Base-by-base conservation (phyloP, 78 protist species). In the Dictyostelium discoideum region DNA sequence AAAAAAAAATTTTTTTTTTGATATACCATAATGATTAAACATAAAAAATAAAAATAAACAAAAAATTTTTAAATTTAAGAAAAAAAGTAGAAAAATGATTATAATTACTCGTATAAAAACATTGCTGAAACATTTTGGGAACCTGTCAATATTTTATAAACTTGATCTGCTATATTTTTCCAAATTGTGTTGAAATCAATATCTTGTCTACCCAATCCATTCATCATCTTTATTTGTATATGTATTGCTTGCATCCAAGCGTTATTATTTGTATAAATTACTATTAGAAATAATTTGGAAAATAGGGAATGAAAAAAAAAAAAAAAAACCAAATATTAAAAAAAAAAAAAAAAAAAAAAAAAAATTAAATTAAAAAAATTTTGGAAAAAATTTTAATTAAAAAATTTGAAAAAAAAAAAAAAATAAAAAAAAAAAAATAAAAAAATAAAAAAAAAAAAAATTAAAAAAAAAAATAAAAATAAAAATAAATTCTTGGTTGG, bases 111-210 rank as follows among this genome's bases (percentile, higher is more conserved):
- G 39, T 29, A n/a, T 29, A 88, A 88, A 46, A 20, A 42, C 54
- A 88, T 81, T 0, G 80, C 54, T 2, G 63, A 79, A 29, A 88
- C 65, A 80, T n/a, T 69, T 22, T 63, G 60, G 2, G 18, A 24
- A 63, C 87, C 93, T 24, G 78, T 67, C 18, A 88, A 80, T n/a
- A 88, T 42, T 29, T 8, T 18, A 16, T n/a, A 80, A 74, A 88
- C 73, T 60, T 85, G 86, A 20, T 80, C 65, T 24, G 50, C 29
- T 46, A 85, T 39, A 11, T 69, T 50, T 16, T 60, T 73, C 92
- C 92, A 92, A 39, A 32, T 92, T 40, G 42, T 48, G 46, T 92
- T 72, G 39, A 92, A 85, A 44, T 92, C 96, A 81, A 85, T 80
- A 3, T 40, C 32, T 37, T 88, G 83, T 80, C 93, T 32, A 8